phyloP scores from a whole-genome alignment of 2,329 filamentous ascomycete genomes.

The Pestalotiopsis fici region DNA sequence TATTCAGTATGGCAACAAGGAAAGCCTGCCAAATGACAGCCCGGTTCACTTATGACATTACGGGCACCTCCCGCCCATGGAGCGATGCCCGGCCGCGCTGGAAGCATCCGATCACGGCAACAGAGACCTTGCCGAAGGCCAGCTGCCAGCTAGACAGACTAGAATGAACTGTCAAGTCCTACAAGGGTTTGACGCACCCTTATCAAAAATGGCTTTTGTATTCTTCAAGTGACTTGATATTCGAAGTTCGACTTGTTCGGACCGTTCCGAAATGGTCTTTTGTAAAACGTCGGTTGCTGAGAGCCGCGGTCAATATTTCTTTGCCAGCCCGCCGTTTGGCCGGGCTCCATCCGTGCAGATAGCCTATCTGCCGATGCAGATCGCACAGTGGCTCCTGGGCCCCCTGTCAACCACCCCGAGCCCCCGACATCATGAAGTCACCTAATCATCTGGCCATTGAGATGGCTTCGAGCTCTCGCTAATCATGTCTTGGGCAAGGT shows the following conservation, averaged over 20 bases:
- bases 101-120: not conserved
- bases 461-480: not conserved
- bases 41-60: not conserved
- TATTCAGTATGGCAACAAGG: not conserved
- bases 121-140: not conserved
- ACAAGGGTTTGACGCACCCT: not conserved
- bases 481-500: not conserved
- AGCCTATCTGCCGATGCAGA: constrained; percentile 5
- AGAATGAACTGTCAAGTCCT: not conserved
- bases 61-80: not conserved
- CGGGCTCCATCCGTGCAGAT: not conserved
- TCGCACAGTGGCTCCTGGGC: not conserved
- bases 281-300: not conserved
- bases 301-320: not conserved
- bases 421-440: constrained; percentile 7
- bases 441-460: not conserved
- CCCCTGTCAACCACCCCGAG: constrained; percentile 4
- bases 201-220: not conserved
- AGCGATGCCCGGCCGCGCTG: not conserved
- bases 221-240: not conserved
- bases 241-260: not conserved
- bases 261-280: not conserved
- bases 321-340: not conserved
- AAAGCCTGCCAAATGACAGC: not conserved
- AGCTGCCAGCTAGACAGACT: not conserved